phyloP scores from a whole-genome alignment of 768 basidiomycete species.

The Symmetrospora coprosmae region DNA sequence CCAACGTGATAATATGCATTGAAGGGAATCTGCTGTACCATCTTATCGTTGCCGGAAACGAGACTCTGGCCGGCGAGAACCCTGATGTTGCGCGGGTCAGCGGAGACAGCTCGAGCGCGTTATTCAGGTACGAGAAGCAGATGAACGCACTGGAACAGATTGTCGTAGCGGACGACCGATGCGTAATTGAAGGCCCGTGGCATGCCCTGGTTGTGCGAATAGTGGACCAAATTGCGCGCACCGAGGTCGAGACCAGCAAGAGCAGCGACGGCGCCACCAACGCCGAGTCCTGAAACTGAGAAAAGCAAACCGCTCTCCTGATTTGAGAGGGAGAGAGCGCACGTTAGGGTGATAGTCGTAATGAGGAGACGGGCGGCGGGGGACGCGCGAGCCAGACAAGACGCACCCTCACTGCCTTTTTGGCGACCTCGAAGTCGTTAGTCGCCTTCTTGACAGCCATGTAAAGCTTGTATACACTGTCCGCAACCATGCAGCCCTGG shows the following conservation, averaged over 20 bases:
- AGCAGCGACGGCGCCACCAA: slow-evolving; percentile 20
- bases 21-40: background rate
- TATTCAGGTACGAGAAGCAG: no score
- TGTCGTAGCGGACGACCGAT: slow-evolving; percentile 17
- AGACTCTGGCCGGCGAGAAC: slow-evolving; percentile 17
- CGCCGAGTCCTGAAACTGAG: slow-evolving; percentile 14
- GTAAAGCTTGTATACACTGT: slow-evolving; percentile 5
- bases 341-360: no score
- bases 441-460: slow-evolving; percentile 17
- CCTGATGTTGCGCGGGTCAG: no score
- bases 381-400: no score
- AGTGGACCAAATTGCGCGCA: background rate
- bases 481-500: slow-evolving; percentile 16
- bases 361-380: no score
- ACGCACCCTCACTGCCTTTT: slow-evolving; percentile 12
- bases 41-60: slow-evolving; percentile 18
- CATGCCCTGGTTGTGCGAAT: slow-evolving; percentile 16
- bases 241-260: slow-evolving; percentile 17
- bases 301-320: slow-evolving; percentile 1
- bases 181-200: slow-evolving; percentile 15
- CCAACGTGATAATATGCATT: slow-evolving; percentile 10
- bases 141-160: slow-evolving; percentile 19
- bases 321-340: no score
- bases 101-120: no score
- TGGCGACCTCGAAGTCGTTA: slow-evolving; percentile 17